These are phyloP conservation scores for Mycena epipterygia DNA, from an alignment of 768 basidiomycete species.

Conservation along the genomic window DNA sequence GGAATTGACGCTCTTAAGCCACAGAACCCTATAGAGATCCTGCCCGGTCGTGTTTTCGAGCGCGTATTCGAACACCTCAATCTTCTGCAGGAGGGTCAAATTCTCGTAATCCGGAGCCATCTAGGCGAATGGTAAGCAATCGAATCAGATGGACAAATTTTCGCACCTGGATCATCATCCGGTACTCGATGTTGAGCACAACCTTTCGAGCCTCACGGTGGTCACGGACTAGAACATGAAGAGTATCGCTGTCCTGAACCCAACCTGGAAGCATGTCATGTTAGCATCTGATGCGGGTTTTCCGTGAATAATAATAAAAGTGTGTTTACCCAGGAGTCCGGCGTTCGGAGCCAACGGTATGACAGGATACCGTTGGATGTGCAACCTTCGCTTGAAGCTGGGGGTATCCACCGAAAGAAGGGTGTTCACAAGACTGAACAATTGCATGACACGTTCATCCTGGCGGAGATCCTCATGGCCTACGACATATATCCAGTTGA, in stretches of 20 bases:
- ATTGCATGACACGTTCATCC: constrained; percentile 99
- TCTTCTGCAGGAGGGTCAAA: constrained; percentile 93
- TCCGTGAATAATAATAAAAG: too few species aligned
- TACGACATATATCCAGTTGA: constrained; percentile 45
- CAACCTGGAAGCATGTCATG: too few species aligned
- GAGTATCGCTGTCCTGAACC: constrained; percentile 95
- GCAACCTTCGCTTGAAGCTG: constrained; percentile 95
- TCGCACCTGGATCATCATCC: constrained; percentile 95
- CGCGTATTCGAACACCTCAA: constrained; percentile 99
- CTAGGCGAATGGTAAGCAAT: constrained; percentile 55
- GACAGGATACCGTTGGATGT: constrained; percentile 93
- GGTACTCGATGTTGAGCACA: constrained; percentile 96
- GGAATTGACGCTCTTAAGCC: constrained; percentile 95
- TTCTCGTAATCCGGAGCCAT: constrained; percentile 99
- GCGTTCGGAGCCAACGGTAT: constrained; percentile 97
- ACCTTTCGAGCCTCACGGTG: constrained; percentile 98
- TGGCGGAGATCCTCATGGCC: constrained; percentile 99
- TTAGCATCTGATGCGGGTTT: too few species aligned
- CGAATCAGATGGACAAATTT: background rate
- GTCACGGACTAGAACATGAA: constrained; percentile 96
- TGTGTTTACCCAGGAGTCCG: constrained; percentile 90
- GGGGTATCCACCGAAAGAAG: constrained; percentile 92
- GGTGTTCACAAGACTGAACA: constrained; percentile 97
- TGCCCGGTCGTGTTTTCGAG: constrained; percentile 98
- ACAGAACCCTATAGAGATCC: constrained; percentile 95